Evolutionary conservation across 176 grass and related monocot species (phyloP), one percentile per base, ranked within the genome.

Genomic region (Elaeis guineensis): DNA sequence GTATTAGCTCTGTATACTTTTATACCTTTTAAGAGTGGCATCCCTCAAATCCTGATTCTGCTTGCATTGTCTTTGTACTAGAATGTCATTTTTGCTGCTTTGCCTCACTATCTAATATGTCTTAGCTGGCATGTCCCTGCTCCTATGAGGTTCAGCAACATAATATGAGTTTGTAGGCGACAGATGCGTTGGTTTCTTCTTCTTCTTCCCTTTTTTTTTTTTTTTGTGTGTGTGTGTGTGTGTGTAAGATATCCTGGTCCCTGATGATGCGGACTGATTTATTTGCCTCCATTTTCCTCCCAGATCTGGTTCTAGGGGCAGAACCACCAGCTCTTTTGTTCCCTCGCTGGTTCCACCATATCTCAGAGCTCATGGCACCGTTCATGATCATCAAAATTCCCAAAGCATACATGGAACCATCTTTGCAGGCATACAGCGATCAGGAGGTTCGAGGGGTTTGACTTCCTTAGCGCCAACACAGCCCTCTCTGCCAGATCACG

Each of bases 271-370:
- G 18, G 24, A 30, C 3, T 44, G 35, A 44, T 35, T 58, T 52
- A 25, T 70, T 32, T 26, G 8, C 0, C 32, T 22, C 4, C 0
- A 77, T 50, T 61, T 75, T 77, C 9, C 71, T 72, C 72, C n/a
- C 74, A 96, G 92, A 30, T 79, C 80, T 58, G 79, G 78, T 65
- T 78, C 92, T 63, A 86, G 87, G 87, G 74, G 73, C 66, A 83
- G 82, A 66, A 23, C 83, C 15, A 19, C 17, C 7, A 29, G 35
- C 9, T 82, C 90, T 51, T 78, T 72, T 69, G 79, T 83, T 65
- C 90, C 78, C 70, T 69, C 91, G 25, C 20, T 76, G 62, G 73
- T 88, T 59, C 80, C 80, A 4, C 92, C 76, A 26, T 88, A 85
- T 51, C 76, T 78, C 59, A 85, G 87, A 83, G 49, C 72, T 51